Base-by-base conservation (phyloP, 108 stramenopile genomes). In the Cyclotella baltica region DNA sequence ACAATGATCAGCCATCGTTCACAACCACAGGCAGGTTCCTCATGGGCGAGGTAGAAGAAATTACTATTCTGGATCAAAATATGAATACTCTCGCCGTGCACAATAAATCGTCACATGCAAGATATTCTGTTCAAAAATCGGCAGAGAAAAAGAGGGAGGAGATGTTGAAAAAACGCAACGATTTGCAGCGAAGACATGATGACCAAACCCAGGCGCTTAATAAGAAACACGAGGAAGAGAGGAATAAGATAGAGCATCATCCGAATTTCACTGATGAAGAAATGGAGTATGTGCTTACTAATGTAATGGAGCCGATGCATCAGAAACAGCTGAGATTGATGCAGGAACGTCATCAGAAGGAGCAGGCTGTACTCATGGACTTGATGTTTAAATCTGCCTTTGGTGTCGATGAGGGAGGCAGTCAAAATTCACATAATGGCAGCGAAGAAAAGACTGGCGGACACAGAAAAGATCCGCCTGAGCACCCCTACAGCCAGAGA, bases 301-400 rank as follows among this genome's bases (percentile, higher is more conserved):
- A 58, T 58, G 57, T 58, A 5, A 30, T 30, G 57, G 57, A 58
- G 30, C 57, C 57, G 29, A 30, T 58, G 57, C 57, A 58, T 58
- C 28, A 6, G 4, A 28, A 58, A 28, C 57, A 58, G 30, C 19
- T 28, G 4, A 28, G 57, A 58, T 58, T 58, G 30, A 58, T 58
- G 57, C 25, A 58, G 29, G 57, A 58, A 58, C 4, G 57, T 10
- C 57, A 58, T 58, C 57, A 30, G 57, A 58, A 30, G 29, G 57
- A 58, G 16, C 30, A 31, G 57, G 28, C 28, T 6, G 9, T 4
- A 16, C 19, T 58, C 5, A 58, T 58, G 57, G 57, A 58, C 30
- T 28, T 58, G 29, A 30, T 58, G 57, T 31, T 58, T 6, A 30
- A 3, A 30, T 58, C 57, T 58, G 28, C 29, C 6, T 58, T 58